Evolutionary conservation across 768 basidiomycete genomes (phyloP), one percentile per base, ranked within the genome.

Genomic region (Astraeus odoratus): DNA sequence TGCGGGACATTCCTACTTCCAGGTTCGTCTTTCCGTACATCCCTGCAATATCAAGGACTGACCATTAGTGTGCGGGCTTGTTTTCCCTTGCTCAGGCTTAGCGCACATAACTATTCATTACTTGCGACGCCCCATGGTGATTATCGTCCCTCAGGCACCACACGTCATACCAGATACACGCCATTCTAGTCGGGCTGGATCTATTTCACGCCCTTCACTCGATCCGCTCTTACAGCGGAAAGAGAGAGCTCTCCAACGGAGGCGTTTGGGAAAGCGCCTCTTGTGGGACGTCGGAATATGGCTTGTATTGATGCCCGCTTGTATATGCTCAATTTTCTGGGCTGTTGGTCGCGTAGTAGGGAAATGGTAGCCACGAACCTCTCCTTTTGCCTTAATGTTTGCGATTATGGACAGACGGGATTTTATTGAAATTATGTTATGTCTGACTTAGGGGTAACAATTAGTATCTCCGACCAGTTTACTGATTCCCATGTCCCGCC

Each of bases 201-300:
- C 51, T 12, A 55, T 54, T 30, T 54, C 49, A 16, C 64, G 50
- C 30, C 55, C 70, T 31, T 63, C 69, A 12, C 64, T 70, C 16
- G 85, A 88, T 57, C 81, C 86, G 46, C 77, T 97, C 18, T 67
- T 97, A 25, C 80, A 86, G 54, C 74, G 86, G 49, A 97, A 97
- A 67, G 93, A 97, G 64, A 71, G 79, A 37, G 80, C 81, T 33
- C 67, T 97, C 48, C 93, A 96, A 65, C 77, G 77, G 44, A 72
- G 75, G 37, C 77, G 91, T 53, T 72, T 82, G 35, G 77, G 78
- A 30, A 78, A 78, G 52, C 73, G 93, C 24, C 66, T 95, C 30
- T 61, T 83, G 13, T 93, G 90, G 86, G 89, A 94, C 61, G 57
- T 87, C n/a, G 80, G 82, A 13, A 81, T 86, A 19, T 92, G 88